These are phyloP conservation scores for Musa troglodytarum DNA, from an alignment of 176 grass and related monocot species.

Conservation along the genomic window DNA sequence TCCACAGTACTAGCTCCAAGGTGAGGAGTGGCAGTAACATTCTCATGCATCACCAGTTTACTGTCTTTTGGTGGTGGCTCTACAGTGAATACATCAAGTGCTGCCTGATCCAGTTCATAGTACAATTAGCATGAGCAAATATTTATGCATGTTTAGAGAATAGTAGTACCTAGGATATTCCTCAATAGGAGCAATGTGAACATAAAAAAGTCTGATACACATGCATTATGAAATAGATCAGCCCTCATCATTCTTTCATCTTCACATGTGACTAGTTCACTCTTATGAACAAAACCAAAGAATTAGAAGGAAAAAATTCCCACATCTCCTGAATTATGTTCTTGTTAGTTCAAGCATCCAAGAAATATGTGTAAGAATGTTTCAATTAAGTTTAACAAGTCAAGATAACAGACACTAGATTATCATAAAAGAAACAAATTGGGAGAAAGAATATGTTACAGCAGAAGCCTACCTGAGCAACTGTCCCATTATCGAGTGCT, in stretches of 20 bases:
- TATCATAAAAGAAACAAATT: background rate
- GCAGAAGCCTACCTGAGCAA: background rate
- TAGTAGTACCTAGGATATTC: no score
- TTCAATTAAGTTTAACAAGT: background rate
- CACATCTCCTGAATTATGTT: background rate
- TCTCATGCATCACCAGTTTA: slow-evolving; percentile 13
- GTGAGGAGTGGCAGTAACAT: slow-evolving; percentile 8
- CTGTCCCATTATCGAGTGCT: slow-evolving; percentile 6
- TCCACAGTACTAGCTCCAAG: slow-evolving; percentile 20
- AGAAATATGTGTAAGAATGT: background rate
- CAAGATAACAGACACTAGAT: background rate
- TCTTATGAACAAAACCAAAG: no score
- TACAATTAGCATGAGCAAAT: background rate
- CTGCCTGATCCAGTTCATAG: slow-evolving; percentile 9
- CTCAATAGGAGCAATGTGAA: no score
- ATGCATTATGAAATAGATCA: no score
- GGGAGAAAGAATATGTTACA: background rate
- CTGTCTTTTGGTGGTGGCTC: slow-evolving; percentile 9
- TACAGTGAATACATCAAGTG: slow-evolving; percentile 14
- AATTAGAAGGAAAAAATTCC: no score
- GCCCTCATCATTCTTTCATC: no score
- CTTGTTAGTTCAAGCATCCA: background rate
- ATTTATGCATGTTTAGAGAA: background rate
- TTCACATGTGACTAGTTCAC: no score
- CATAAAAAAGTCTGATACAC: no score